Evolutionary conservation across 768 basidiomycete species (phyloP).

Genomic region (Rhizopogon rudus): DNA sequence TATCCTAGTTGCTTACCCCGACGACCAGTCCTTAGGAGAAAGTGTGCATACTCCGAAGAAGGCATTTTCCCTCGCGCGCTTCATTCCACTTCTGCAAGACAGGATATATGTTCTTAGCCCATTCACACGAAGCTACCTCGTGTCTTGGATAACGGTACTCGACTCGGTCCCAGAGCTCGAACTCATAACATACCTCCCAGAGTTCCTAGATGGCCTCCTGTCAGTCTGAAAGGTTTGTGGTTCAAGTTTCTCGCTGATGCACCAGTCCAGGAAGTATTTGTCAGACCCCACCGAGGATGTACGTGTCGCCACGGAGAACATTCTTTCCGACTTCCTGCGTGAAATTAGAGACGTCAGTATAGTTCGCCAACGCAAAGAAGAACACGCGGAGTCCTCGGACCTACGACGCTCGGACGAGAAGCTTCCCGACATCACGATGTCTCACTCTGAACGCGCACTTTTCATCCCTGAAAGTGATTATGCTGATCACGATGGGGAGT

Average conservation of each 20-base stretch:
- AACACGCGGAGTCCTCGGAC: conserved; percentile 37
- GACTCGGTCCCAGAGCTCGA: conserved; percentile 97
- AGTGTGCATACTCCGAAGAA: conserved; percentile 44
- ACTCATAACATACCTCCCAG: conserved; percentile 89
- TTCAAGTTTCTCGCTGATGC: conserved; percentile 5
- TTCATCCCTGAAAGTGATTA: conserved; percentile 49
- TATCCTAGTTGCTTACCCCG: conserved; percentile 63
- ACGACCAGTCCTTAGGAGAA: conserved; percentile 35
- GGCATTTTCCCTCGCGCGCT: conserved; percentile 91
- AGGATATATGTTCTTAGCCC: conserved; percentile 94
- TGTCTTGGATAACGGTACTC: conserved; percentile 93
- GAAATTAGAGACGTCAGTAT: conserved; percentile 86
- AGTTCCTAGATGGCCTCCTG: conserved; percentile 92
- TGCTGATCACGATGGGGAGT: conserved; percentile 35
- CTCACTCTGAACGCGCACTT: conserved; percentile 51
- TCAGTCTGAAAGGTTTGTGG: conserved; percentile 34
- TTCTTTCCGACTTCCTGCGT: conserved; percentile 83
- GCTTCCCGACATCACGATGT: conserved; percentile 53
- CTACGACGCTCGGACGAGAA: conserved; percentile 44
- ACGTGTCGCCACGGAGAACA: conserved; percentile 81
- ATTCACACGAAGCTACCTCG: conserved; percentile 93
- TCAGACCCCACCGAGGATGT: conserved; percentile 95
- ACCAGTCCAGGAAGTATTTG: conserved; percentile 72
- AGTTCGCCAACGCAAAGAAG: conserved; percentile 63
- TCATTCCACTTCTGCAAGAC: conserved; percentile 90